Base-by-base conservation (phyloP, 768 basidiomycete genomes). In the Amanita exitialis region DNA sequence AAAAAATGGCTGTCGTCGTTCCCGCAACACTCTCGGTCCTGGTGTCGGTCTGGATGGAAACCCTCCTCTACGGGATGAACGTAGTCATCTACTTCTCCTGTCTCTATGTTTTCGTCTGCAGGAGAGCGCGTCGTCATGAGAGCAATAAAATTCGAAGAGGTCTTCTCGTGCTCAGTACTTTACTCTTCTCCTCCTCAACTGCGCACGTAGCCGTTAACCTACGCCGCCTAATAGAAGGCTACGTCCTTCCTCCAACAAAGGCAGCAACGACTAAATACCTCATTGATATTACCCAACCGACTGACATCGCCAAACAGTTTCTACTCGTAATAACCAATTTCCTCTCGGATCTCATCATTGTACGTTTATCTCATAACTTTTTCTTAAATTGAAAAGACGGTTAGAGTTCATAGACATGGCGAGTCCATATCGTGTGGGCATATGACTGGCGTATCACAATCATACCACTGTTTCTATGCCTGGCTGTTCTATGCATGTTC, bases 171-270 rank as follows among this genome's bases (percentile, higher is more conserved):
- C 13, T 50, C 15, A 41, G 37, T 13, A 50, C 38, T 3, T 37
- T 50, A 16, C 28, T 50, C 1, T 50, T 32, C 56, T 46, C 54
- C 32, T 64, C 67, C 51, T 66, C 68, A 3, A 67, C 68, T 25
- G 56, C 56, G 16, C 68, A 69, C 47, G 62, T 67, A 37, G 63
- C 63, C 32, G 54, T 69, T 18, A 66, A 66, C 21, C 65, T 68
- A 51, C 60, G 61, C 41, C 62, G 68, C 13, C 62, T 69, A 43
- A 64, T 69, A 44, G 58, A 62, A 51, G 68, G 68, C 18, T 53
- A 48, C 21, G 41, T 68, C 64, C 58, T 66, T 65, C 54, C 52
- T 55, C 44, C 55, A 56, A 28, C 61, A 60, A 41, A 57, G 66
- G 52, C 44, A 47, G 47, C 60, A 57, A 18, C 65, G 65, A 30